These are phyloP conservation scores for Penicillium rolfsii DNA, from an alignment of 2,329 filamentous ascomycete species.

Conservation along the genomic window DNA sequence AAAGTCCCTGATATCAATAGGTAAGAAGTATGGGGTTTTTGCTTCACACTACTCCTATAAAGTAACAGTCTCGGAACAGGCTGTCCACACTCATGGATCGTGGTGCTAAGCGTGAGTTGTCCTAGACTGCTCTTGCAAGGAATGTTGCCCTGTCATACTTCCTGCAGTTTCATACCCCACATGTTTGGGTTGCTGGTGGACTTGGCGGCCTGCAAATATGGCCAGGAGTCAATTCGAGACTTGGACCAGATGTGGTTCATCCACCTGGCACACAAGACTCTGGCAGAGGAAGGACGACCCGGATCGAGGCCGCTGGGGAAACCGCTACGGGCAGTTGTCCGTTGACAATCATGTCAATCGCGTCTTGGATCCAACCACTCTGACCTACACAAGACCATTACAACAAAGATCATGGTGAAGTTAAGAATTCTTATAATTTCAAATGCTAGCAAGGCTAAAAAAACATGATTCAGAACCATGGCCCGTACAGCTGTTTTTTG, in stretches of 20 bases:
- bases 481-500: neutral
- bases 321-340: neutral
- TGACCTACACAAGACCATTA: neutral
- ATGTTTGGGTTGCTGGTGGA: neutral
- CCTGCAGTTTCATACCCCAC: neutral
- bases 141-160: neutral
- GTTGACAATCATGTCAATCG: neutral
- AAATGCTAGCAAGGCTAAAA: conserved; percentile 13
- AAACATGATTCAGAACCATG: conserved; percentile 12
- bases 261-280: neutral
- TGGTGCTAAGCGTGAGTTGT: neutral
- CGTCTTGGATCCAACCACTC: no score
- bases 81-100: neutral
- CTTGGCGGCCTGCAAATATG: neutral
- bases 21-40: neutral
- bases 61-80: neutral
- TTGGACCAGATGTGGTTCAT: neutral
- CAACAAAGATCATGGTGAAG: neutral
- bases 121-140: neutral
- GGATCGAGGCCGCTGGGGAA: neutral
- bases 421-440: conserved; percentile 15
- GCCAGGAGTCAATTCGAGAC: neutral
- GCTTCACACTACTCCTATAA: neutral
- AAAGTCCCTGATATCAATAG: neutral
- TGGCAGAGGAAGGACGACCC: neutral